Conservation (phyloP, 2,329 filamentous ascomycete genomes). For the Colletotrichum falcatum region DNA sequence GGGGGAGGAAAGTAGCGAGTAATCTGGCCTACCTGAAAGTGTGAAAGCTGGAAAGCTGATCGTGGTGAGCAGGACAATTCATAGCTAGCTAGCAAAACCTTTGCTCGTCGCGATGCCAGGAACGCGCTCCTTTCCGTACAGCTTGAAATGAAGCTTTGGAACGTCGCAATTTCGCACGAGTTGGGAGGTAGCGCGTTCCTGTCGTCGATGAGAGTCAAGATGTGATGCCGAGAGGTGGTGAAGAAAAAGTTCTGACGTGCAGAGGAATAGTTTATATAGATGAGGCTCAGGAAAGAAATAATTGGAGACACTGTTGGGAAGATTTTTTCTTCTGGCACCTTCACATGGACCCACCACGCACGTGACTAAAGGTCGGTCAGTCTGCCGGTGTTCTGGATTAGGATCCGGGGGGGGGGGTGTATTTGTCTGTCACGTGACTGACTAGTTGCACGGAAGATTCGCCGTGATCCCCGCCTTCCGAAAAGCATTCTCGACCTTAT, state of each 20-base stretch:
- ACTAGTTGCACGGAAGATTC: constrained; percentile 15
- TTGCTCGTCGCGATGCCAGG: background rate
- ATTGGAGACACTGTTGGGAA: constrained; percentile 22
- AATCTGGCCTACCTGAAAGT: constrained; percentile 26
- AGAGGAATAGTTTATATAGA: constrained; percentile 36
- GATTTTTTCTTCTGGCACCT: constrained; percentile 36
- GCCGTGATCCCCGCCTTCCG: constrained; percentile 23
- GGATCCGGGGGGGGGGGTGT: no score
- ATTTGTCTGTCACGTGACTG: constrained; percentile 3
- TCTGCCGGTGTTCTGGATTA: background rate
- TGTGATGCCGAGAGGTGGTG: background rate
- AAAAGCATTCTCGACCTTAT: constrained; percentile 6
- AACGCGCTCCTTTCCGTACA: background rate
- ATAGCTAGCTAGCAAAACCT: background rate
- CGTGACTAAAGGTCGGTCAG: background rate
- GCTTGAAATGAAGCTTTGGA: constrained; percentile 1
- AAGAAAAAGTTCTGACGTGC: background rate
- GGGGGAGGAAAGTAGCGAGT: constrained; percentile 1
- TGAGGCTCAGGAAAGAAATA: constrained; percentile 33
- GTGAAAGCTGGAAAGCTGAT: background rate
- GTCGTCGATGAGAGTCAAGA: background rate
- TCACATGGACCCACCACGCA: constrained; percentile 2
- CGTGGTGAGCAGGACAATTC: constrained; percentile 1
- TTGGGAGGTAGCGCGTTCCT: background rate
- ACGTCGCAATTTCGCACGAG: background rate